Base-by-base conservation (phyloP, 2,329 filamentous ascomycete genomes). In the Fusarium concolor region DNA sequence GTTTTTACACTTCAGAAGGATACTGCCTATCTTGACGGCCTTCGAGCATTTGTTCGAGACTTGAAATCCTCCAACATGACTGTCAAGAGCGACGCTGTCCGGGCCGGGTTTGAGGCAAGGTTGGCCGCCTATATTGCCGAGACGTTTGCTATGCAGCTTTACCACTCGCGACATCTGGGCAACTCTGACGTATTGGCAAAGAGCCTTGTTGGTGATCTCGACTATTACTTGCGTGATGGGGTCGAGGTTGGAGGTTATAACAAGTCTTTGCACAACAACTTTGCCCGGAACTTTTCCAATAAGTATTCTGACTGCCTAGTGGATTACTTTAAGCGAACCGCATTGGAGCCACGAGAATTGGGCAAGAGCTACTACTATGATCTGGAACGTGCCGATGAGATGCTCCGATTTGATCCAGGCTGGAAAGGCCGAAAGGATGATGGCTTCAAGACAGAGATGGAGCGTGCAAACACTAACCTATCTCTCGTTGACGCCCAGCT, bases 401-500 rank as follows among this genome's bases (percentile, higher is more conserved):
- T 98, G 77, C 85, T 99, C 22, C 84, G 83, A 18, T 92, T 92
- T 74, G 92, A 97, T 77, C 84, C 88, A 56, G 89, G 90, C 38
- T 99, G 96, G 96, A 82, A 82, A 53, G 91, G 91, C 42, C 84
- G 82, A 68, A 85, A 82, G 70, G 86, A 88, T 55, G 87, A 90
- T 72, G 94, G 94, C 0, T 97, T 97, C 79, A 86, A 87, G 65
- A 86, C 87, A 47, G 96, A 99, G 76, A 90, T 99, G 79, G 87
- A 90, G 73, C 89, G 89, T 63, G 96, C 95, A 41, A 99, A 99
- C 77, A 83, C 91, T 65, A 98, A 99, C 78, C 79, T 99, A 52
- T 97, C 94, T 24, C 84, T 97, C 33, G 93, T 99, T 33, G 94
- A 98, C 77, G 92, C 95, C 24, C 94, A 99, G 81, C 90, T 96